Base-by-base conservation (phyloP, 257 asterid species). In the Pogostemon cablin region DNA sequence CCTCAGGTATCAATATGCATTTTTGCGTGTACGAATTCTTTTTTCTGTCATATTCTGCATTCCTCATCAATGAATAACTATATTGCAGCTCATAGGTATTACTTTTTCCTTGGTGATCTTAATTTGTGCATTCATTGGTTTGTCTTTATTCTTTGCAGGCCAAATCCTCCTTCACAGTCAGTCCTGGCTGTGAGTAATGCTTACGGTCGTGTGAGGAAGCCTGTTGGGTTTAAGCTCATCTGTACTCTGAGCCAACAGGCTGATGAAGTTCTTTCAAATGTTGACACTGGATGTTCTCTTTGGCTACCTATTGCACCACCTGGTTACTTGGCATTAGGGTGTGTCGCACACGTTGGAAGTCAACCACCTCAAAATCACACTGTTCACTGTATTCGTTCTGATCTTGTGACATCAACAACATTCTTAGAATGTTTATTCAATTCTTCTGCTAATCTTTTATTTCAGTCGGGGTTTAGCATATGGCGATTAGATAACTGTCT, bases 241-340 rank as follows among this genome's bases (percentile, higher is more conserved):
- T 91, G 82, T 69, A 73, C 81, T 80, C 87, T 71, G 79, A 85
- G 84, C 69, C 81, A 75, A 72, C 86, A 76, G 71, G 75, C 72
- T 59, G 78, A 64, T 46, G 86, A 85, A 62, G 78, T 52, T 40
- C 75, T 50, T 71, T 56, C 85, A 53, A 40, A 68, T 61, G 66
- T 37, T 64, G 90, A 79, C 54, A 67, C 67, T 66, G 96, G 84
- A 67, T 93, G 99, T 82, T 89, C 96, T 74, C 87, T 93, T 71
- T 93, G 99, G 99, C 82, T 85, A 63, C 98, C 99, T 40, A 67
- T 93, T 79, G 90, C 99, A 41, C 99, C 99, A 75, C 91, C 96
- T 42, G 99, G 99, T 70, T 93, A 91, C 84, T 71, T 85, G 82
- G 89, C 98, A 40, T 62, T 91, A 68, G 99, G 99, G 67, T 91